Evolutionary conservation across 805 yeast species (phyloP).

Genomic region (Zygosaccharomyces bisporus): DNA sequence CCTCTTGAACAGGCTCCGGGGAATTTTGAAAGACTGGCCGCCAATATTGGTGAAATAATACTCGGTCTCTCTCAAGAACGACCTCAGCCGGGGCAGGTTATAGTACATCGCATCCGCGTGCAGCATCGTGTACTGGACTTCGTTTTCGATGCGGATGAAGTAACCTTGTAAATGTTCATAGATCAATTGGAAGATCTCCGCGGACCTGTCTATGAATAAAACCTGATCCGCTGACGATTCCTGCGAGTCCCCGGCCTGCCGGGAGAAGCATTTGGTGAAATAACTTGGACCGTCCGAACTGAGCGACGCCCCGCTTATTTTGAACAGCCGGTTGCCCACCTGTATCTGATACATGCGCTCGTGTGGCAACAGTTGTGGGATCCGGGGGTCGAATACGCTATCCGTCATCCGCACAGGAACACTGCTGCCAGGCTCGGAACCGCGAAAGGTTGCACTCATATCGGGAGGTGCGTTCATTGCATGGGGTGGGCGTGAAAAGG

Average conservation of each 20-base stretch:
- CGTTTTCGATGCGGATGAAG: conserved; percentile 55
- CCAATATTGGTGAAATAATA: conserved; percentile 56
- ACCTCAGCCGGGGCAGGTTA: conserved; percentile 54
- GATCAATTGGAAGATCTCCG: conserved; percentile 62
- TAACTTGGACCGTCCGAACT: conserved; percentile 86
- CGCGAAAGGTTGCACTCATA: background rate
- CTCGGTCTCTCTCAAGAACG: conserved; percentile 49
- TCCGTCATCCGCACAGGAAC: conserved; percentile 1
- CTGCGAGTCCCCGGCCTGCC: background rate
- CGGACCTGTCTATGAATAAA: conserved; percentile 70
- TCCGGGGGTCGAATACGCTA: conserved; percentile 37
- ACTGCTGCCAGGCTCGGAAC: background rate
- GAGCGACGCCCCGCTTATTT: conserved; percentile 71
- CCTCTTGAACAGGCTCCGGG: conserved; percentile 48
- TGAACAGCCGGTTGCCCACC: conserved; percentile 59
- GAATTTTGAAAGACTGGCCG: conserved; percentile 52
- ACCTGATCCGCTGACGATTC: conserved; percentile 32
- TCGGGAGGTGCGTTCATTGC: background rate
- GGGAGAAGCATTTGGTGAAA: conserved; percentile 66
- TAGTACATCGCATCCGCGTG: conserved; percentile 72
- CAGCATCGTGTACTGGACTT: conserved; percentile 56
- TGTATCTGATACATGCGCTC: conserved; percentile 66
- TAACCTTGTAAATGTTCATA: conserved; percentile 80
- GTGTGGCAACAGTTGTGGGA: conserved; percentile 59
- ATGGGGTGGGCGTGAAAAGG: background rate